These are phyloP conservation scores for Brassica hybrid DNA, from an alignment of 441 rosid species.

Conservation along the genomic window DNA sequence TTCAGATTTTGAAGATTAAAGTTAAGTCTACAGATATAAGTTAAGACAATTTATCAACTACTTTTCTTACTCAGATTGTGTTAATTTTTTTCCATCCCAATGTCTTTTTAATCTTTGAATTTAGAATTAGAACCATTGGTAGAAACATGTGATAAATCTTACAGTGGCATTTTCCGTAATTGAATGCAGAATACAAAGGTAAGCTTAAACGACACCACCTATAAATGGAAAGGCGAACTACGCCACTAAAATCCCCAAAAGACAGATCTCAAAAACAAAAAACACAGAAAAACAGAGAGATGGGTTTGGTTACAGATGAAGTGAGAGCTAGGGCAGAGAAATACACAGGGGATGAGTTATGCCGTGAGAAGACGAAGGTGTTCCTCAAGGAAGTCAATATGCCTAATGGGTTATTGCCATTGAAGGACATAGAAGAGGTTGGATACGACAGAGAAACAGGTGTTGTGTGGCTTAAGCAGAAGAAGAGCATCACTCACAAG, in stretches of 20 bases:
- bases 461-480: slow-evolving; percentile 91
- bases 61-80: slow-evolving; percentile 25
- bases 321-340: slow-evolving; percentile 77
- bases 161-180: slow-evolving; percentile 33
- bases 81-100: slow-evolving; percentile 14
- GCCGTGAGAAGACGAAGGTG: slow-evolving; percentile 67
- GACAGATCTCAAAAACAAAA: not conserved
- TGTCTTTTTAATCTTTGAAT: slow-evolving; percentile 17
- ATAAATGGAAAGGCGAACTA: slow-evolving; percentile 13
- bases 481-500: slow-evolving; percentile 78
- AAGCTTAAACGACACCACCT: slow-evolving; percentile 11
- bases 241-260: too few species aligned
- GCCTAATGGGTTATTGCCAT: slow-evolving; percentile 83
- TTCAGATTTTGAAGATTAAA: slow-evolving; percentile 5
- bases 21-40: not conserved
- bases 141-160: not conserved
- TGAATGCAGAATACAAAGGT: slow-evolving; percentile 5
- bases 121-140: slow-evolving; percentile 6
- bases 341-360: slow-evolving; percentile 74
- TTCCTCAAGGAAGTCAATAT: slow-evolving; percentile 64
- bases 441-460: slow-evolving; percentile 87
- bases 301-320: slow-evolving; percentile 74
- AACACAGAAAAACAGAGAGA: slow-evolving; percentile 16
- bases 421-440: slow-evolving; percentile 79
- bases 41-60: slow-evolving; percentile 27